A percentile compares a stretch with the other conserved stretches of the same genome.
These are phyloP conservation scores for Gyrodon lividus DNA, from an alignment of 768 basidiomycete genomes.

Conservation along the genomic window DNA sequence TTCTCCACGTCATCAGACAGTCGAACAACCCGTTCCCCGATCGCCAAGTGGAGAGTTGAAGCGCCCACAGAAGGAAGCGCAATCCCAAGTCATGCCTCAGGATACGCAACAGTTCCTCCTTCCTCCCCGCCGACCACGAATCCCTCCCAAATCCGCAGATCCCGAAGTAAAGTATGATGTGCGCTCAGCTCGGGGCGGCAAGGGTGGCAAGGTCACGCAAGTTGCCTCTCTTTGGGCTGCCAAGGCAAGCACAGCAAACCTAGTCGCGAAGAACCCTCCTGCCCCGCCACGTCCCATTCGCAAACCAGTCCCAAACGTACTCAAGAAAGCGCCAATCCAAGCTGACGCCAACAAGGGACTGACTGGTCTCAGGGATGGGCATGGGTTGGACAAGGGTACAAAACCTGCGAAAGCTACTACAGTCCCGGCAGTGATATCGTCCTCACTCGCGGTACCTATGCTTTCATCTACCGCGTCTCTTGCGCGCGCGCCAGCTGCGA, in stretches of 20 bases:
- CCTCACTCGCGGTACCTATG: conserved; percentile 70
- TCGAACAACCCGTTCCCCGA: conserved; percentile 3
- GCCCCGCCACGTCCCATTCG: conserved; percentile 1
- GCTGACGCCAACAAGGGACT: neutral
- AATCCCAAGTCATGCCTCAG: neutral
- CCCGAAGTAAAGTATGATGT: conserved; percentile 68
- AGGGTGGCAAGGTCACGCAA: conserved; percentile 70
- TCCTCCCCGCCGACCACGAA: conserved; percentile 32
- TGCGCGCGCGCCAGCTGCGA: conserved; percentile 43
- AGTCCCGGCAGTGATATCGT: conserved; percentile 66
- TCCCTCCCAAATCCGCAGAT: conserved; percentile 38
- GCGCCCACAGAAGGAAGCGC: neutral
- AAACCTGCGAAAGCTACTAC: conserved; percentile 59
- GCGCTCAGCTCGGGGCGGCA: conserved; percentile 74
- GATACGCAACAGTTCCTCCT: conserved; percentile 5
- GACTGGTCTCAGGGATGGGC: neutral
- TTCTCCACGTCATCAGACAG: conserved; percentile 1
- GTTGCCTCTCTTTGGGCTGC: conserved; percentile 75
- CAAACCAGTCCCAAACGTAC: conserved; percentile 11
- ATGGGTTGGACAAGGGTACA: conserved; percentile 15
- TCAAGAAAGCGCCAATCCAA: conserved; percentile 13
- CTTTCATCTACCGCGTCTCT: conserved; percentile 77
- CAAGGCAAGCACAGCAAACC: conserved; percentile 32
- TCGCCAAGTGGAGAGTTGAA: conserved; percentile 18
- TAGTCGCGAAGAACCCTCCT: conserved; percentile 10